Evolutionary conservation across 2,329 filamentous ascomycete genomes (phyloP).

Genomic region (Claviceps spartinae): DNA sequence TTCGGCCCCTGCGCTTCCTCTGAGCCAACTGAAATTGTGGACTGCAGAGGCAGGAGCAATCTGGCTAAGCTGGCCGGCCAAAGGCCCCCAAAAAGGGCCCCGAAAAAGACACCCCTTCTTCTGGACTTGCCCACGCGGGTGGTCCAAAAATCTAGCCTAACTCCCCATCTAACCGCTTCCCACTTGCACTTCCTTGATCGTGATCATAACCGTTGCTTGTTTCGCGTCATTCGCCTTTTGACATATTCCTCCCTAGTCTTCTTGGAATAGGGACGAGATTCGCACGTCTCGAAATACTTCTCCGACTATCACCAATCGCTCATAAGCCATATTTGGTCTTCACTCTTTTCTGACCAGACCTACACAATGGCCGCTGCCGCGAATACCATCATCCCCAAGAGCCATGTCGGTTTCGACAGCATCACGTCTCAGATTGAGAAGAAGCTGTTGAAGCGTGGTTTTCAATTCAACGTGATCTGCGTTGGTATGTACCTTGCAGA

Average conservation of each 20-base stretch:
- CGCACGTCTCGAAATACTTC: constrained; percentile 12
- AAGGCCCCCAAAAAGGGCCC: constrained; percentile 13
- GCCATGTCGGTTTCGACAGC: constrained; percentile 99
- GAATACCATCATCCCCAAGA: constrained; percentile 72
- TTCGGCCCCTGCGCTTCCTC: constrained; percentile 25
- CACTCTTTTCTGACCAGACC: constrained; percentile 25
- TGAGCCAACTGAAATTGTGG: constrained; percentile 33
- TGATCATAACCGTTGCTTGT: constrained; percentile 4
- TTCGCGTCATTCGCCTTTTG: constrained; percentile 13
- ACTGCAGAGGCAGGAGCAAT: constrained; percentile 24
- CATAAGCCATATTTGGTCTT: background rate
- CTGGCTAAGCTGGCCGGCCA: constrained; percentile 5
- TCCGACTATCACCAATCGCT: constrained; percentile 9
- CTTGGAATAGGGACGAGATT: constrained; percentile 20
- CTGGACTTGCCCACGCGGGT: constrained; percentile 2
- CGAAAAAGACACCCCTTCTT: constrained; percentile 24
- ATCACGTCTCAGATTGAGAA: constrained; percentile 99
- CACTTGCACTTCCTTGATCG: constrained; percentile 3
- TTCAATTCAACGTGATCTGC: constrained; percentile 99
- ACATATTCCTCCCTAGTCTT: constrained; percentile 13
- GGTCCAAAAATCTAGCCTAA: constrained; percentile 4
- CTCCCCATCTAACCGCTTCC: constrained; percentile 1
- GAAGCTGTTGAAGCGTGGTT: constrained; percentile 98
- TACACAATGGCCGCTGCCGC: constrained; percentile 50
- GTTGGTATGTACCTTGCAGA: constrained; percentile 58